Conservation (phyloP, 257 asterid genomes). For the Coffea eugenioides region DNA sequence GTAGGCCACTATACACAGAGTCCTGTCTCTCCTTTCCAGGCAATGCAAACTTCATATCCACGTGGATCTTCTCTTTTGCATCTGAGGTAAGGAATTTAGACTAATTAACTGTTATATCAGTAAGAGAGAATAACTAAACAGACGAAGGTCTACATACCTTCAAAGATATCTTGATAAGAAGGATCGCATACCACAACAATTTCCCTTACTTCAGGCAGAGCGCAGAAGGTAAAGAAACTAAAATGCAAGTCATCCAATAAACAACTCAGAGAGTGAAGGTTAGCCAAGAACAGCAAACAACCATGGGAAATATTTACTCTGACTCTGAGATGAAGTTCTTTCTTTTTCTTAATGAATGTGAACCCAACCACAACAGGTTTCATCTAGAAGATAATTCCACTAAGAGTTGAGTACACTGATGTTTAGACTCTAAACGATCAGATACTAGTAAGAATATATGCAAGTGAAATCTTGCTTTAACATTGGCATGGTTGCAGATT, state of each 20-base stretch:
- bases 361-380: background rate
- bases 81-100: slow-evolving; percentile 33
- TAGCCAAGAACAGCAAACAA: slow-evolving; percentile 9
- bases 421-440: background rate
- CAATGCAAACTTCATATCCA: slow-evolving; percentile 79
- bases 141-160: slow-evolving; percentile 54
- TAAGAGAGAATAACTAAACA: background rate
- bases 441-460: background rate
- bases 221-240: slow-evolving; percentile 88
- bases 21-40: slow-evolving; percentile 99
- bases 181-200: slow-evolving; percentile 98
- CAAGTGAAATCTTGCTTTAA: background rate
- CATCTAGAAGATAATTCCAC: background rate
- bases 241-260: slow-evolving; percentile 28
- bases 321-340: background rate
- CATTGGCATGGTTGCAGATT: background rate
- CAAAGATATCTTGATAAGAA: slow-evolving; percentile 88
- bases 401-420: background rate
- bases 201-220: slow-evolving; percentile 94
- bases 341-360: background rate
- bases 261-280: slow-evolving; percentile 24
- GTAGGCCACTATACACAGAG: slow-evolving; percentile 89
- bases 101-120: background rate
- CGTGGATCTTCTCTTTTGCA: slow-evolving; percentile 51
- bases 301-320: background rate